Evolutionary conservation across 495 filamentous ascomycete genomes (phyloP), one percentile per base, ranked within the genome.

Genomic region (Xylaria castorea): DNA sequence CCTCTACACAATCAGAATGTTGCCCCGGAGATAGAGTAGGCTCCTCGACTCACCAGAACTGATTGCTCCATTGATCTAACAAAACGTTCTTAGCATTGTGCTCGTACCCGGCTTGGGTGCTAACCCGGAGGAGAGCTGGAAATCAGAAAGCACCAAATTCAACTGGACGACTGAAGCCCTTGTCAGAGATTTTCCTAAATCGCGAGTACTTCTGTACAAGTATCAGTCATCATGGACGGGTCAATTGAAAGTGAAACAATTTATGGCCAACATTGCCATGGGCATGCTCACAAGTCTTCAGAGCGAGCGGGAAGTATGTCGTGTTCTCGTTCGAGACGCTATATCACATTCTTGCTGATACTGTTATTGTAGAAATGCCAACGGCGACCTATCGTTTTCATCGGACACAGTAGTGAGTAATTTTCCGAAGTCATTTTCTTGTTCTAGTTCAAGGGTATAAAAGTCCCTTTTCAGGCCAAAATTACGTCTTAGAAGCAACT

Each of bases 101-200:
- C 86, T 91, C 67, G 89, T 92, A 40, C 90, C 91, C 69, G 90
- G 90, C 32, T 78, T 92, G 16, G 91, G 90, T 64, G 90, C 90
- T 25, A 81, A 90, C 66, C 88, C 90, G 5, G 81, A 89, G 42
- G 82, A 89, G 16, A 88, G 89, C 40, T 91, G 90, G 90, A 88
- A 86, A 18, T 87, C 84, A 50, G 84, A 86, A 66, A 80, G 75
- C 27, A 82, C 82, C 8, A 83, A 84, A 57, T 84, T 85, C 60
- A 91, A 89, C 76, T 91, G 90, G 90, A 88, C 89, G 27, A 79
- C 70, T 18, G 77, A 80, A 25, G 79, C 77, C 1, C 55, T 80
- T 2, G 71, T 79, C 14, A 73, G 71, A 46, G 77, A 80, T 62
- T 79, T 80, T 34, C 79, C 79, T 14, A 70, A 75, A n/a, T 76